Conservation (phyloP, 305 asterid species). For the Fraxinus velutina region DNA sequence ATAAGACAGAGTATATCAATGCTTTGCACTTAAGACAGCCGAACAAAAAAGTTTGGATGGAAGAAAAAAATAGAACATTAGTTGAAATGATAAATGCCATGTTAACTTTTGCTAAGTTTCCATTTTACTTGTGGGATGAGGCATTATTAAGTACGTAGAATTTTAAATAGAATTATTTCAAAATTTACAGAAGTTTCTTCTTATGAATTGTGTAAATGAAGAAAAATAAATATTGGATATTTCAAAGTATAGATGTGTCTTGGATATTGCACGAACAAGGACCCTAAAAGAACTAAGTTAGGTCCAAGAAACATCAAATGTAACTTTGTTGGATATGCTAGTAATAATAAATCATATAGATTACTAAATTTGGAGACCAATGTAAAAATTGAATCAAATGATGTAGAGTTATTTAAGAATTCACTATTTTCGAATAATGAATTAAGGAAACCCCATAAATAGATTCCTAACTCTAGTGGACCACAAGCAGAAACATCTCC, state of each 20-base stretch:
- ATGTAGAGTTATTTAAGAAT: neutral
- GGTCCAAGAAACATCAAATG: neutral
- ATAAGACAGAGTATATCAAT: neutral
- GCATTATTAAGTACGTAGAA: neutral
- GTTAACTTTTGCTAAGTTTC: neutral
- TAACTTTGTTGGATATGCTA: neutral
- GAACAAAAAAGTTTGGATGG: neutral
- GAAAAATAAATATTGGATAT: neutral
- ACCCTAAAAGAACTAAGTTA: neutral
- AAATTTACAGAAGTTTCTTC: neutral
- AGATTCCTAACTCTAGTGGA: no score
- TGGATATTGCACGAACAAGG: no score
- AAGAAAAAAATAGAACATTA: neutral
- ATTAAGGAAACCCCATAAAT: no score
- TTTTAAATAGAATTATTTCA: neutral
- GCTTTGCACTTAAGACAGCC: neutral
- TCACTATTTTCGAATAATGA: no score
- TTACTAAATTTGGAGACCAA: neutral
- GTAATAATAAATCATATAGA: neutral
- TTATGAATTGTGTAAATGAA: neutral
- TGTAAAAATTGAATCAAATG: no score
- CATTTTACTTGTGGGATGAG: neutral
- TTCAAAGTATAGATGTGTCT: no score
- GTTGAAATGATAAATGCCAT: neutral
- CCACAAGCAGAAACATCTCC: no score